Conservation (phyloP, 768 basidiomycete species). For the Serendipita vermifera region DNA sequence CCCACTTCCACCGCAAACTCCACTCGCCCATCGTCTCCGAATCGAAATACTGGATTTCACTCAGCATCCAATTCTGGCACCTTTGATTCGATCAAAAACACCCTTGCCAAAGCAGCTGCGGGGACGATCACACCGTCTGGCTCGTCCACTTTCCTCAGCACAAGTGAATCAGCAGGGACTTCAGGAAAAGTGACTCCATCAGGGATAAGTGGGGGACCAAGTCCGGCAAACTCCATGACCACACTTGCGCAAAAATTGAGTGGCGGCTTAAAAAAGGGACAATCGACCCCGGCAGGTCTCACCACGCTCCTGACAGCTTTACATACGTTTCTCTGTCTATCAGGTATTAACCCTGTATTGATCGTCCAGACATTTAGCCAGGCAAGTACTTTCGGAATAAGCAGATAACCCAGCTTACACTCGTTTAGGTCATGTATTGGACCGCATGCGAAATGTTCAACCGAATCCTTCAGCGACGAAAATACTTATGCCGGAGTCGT, state of each 20-base stretch:
- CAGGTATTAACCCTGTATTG: conserved; percentile 81
- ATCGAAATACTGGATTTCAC: background rate
- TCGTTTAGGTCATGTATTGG: conserved; percentile 99
- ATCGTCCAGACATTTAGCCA: conserved; percentile 91
- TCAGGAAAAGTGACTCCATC: too few species aligned
- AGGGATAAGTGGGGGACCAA: too few species aligned
- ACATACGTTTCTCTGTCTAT: conserved; percentile 67
- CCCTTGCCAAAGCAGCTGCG: background rate
- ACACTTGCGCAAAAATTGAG: too few species aligned
- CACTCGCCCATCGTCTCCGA: too few species aligned
- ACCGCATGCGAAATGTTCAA: conserved; percentile 83
- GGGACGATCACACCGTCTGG: background rate
- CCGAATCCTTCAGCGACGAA: conserved; percentile 77
- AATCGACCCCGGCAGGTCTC: conserved; percentile 37
- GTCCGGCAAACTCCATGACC: too few species aligned
- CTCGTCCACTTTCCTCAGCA: too few species aligned
- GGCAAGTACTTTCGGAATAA: conserved; percentile 73
- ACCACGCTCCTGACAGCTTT: conserved; percentile 74
- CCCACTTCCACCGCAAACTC: too few species aligned
- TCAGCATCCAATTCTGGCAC: background rate
- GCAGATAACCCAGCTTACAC: conserved; percentile 75
- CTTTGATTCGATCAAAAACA: background rate
- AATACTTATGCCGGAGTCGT: conserved; percentile 81
- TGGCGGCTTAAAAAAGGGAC: too few species aligned
- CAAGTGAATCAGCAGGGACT: too few species aligned